Evolutionary conservation across 441 rosid genomes (phyloP).

Genomic region (Corymbia calophylla): DNA sequence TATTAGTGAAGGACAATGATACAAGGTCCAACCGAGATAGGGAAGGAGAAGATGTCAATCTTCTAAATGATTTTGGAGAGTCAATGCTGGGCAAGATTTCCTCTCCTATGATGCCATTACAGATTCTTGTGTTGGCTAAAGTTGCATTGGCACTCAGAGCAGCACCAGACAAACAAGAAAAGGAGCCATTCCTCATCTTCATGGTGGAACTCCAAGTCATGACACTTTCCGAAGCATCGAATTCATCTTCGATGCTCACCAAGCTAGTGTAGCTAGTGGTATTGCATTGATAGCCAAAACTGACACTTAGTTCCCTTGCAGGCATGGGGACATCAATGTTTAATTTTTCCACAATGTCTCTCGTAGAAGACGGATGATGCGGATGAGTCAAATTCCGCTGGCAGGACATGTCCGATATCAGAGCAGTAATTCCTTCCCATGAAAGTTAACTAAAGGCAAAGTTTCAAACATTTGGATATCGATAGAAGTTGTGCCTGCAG

Average conservation of each 20-base stretch:
- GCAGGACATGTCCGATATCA: background rate
- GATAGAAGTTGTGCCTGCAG: conserved; percentile 14
- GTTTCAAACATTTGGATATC: conserved; percentile 6
- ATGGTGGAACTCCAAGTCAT: background rate
- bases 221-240: background rate
- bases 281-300: conserved; percentile 9
- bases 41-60: conserved; percentile 9
- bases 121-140: conserved; percentile 12
- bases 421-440: background rate
- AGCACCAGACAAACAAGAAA: conserved; percentile 13
- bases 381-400: background rate
- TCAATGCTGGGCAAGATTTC: conserved; percentile 12
- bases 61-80: conserved; percentile 12
- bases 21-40: conserved; percentile 4
- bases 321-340: background rate
- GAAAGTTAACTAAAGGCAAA: conserved; percentile 5
- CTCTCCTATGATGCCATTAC: conserved; percentile 10
- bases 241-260: background rate
- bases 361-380: background rate
- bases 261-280: background rate
- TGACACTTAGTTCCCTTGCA: conserved; percentile 2
- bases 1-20: background rate
- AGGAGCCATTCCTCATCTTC: conserved; percentile 6
- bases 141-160: conserved; percentile 13
- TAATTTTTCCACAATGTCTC: background rate